A percentile compares a stretch with the other conserved stretches of the same genome.
These are phyloP conservation scores for Lachnellula subtilissima DNA, from an alignment of 2,329 filamentous ascomycete genomes.

Conservation along the genomic window DNA sequence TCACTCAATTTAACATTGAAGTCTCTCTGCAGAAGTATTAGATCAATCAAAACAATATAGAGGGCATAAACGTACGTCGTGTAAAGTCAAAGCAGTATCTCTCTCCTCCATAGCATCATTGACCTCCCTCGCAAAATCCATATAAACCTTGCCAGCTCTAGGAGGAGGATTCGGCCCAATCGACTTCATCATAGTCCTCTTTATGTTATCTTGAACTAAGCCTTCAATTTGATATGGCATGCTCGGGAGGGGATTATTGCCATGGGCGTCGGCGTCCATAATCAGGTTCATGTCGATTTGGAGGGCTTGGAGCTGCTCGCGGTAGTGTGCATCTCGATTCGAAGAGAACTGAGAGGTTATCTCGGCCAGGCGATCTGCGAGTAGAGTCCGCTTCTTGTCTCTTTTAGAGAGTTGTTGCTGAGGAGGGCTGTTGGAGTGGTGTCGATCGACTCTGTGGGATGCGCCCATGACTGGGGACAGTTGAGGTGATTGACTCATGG, in stretches of 20 bases:
- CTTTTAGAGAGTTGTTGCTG: constrained; percentile 60
- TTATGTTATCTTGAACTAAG: constrained; percentile 28
- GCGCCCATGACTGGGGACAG: constrained; percentile 25
- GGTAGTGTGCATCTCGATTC: constrained; percentile 78
- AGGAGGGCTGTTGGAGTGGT: constrained; percentile 30
- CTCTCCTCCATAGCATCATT: constrained; percentile 84
- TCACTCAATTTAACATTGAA: constrained; percentile 58
- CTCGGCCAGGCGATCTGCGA: constrained; percentile 72
- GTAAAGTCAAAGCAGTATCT: constrained; percentile 74
- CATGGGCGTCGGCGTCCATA: constrained; percentile 78
- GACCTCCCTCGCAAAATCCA: constrained; percentile 78
- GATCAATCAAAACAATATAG: not conserved
- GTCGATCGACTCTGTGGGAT: constrained; percentile 23
- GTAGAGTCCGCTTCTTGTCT: constrained; percentile 80
- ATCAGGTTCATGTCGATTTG: constrained; percentile 86
- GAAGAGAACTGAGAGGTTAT: constrained; percentile 74
- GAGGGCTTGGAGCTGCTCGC: constrained; percentile 85
- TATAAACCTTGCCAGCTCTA: constrained; percentile 79
- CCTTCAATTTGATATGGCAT: constrained; percentile 38
- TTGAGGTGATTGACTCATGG: constrained; percentile 29
- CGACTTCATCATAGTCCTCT: constrained; percentile 31
- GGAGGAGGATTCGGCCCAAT: constrained; percentile 35
- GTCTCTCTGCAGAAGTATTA: constrained; percentile 45
- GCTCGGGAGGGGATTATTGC: constrained; percentile 60
- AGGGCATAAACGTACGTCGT: constrained; percentile 59